A percentile compares a stretch with the other conserved stretches of the same genome.
Evolutionary conservation across 2,329 filamentous ascomycete genomes (phyloP).

Genomic region (Aspergillus transmontanensis): DNA sequence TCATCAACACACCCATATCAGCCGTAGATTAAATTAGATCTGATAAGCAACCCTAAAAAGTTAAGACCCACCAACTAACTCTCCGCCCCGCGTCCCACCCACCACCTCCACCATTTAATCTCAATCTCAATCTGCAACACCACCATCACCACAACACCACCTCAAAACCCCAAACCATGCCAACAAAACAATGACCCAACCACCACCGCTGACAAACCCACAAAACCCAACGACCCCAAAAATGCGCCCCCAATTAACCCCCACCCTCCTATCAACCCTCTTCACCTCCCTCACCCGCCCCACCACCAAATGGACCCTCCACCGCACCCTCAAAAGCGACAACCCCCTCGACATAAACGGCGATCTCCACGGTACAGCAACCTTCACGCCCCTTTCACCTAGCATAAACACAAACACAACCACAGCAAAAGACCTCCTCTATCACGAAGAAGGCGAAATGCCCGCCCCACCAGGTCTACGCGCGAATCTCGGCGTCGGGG

Average conservation of each 20-base stretch:
- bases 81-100: background rate
- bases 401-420: background rate
- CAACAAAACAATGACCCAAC: background rate
- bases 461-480: constrained; percentile 19
- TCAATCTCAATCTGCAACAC: background rate
- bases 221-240: background rate
- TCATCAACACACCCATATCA: too few species aligned
- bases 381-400: constrained; percentile 32
- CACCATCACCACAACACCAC: background rate
- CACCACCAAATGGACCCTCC: constrained; percentile 38
- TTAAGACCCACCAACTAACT: background rate
- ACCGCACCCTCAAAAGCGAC: constrained; percentile 43
- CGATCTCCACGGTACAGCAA: constrained; percentile 42
- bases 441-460: constrained; percentile 48
- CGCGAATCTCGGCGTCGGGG: constrained; percentile 7
- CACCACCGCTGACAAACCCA: background rate
- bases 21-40: background rate
- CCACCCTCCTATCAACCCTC: background rate
- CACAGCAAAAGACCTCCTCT: constrained; percentile 37
- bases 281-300: constrained; percentile 33
- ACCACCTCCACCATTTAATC: background rate
- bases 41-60: background rate
- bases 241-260: background rate
- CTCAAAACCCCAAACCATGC: background rate
- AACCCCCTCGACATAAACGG: constrained; percentile 46